These are phyloP conservation scores for Isochrysis galbana DNA, from an alignment of 78 protist species.

Conservation along the genomic window DNA sequence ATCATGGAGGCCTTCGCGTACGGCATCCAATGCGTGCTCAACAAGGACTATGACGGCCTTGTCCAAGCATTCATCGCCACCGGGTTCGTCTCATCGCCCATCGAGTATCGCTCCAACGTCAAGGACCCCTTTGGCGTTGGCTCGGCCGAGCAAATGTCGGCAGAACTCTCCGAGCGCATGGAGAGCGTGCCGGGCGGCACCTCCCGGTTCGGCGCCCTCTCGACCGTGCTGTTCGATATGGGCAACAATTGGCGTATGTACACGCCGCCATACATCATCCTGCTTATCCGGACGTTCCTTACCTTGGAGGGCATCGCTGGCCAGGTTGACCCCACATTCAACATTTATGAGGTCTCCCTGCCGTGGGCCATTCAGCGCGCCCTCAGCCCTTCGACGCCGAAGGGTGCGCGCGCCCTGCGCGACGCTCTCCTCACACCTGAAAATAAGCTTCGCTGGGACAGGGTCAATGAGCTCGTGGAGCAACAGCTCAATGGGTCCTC, in stretches of 20 bases:
- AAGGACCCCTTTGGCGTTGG: not conserved
- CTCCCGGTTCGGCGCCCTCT: slow-evolving; percentile 25
- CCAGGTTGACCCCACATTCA: not conserved
- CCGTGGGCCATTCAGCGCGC: slow-evolving; percentile 32
- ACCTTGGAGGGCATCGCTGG: slow-evolving; percentile 25
- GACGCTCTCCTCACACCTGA: not conserved
- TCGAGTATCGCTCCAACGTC: not conserved
- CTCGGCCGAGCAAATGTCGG: not conserved
- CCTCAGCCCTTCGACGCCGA: not conserved
- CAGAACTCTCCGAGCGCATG: not conserved
- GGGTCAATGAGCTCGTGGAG: not conserved
- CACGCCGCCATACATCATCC: slow-evolving; percentile 39
- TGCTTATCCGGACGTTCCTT: slow-evolving; percentile 20
- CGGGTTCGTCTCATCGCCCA: not conserved
- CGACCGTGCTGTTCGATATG: slow-evolving; percentile 30
- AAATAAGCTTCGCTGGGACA: not conserved
- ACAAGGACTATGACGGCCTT: not conserved
- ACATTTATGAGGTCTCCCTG: slow-evolving; percentile 25
- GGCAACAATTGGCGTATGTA: not conserved
- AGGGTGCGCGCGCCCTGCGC: slow-evolving; percentile 1
- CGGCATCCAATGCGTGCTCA: not conserved
- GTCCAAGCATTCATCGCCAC: not conserved
- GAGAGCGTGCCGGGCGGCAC: slow-evolving; percentile 6
- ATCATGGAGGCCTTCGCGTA: slow-evolving; percentile 24
- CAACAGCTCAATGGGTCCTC: not conserved